Evolutionary conservation across 148 eudicot species (phyloP).

Genomic region (Cornus suecica): DNA sequence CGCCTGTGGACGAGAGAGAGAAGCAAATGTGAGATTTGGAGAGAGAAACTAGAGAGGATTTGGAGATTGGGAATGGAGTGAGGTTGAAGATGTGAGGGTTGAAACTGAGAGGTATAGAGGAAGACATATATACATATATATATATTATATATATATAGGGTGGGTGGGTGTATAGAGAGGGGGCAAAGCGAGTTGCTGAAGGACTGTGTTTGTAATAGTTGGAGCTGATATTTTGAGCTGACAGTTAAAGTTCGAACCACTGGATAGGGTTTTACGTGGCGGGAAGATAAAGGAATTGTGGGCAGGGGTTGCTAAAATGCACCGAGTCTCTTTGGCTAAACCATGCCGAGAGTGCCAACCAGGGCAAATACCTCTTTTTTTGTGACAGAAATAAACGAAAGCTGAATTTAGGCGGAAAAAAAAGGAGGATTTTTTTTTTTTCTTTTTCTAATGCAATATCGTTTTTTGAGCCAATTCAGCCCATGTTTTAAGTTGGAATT

Average conservation of each 20-base stretch:
- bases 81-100: slow-evolving; percentile 4
- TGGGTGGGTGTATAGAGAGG: slow-evolving; percentile 9
- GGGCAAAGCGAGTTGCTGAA: neutral
- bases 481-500: too few species aligned
- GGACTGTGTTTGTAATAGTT: neutral
- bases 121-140: slow-evolving; percentile 7
- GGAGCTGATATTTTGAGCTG: neutral
- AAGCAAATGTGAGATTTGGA: slow-evolving; percentile 28
- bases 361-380: too few species aligned
- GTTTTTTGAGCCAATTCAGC: too few species aligned
- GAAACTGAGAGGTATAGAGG: slow-evolving; percentile 18
- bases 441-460: too few species aligned
- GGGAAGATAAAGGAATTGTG: slow-evolving; percentile 1
- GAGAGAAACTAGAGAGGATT: neutral
- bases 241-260: slow-evolving; percentile 9
- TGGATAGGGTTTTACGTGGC: slow-evolving; percentile 5
- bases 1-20: slow-evolving; percentile 15
- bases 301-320: neutral
- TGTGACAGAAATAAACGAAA: too few species aligned
- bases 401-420: too few species aligned
- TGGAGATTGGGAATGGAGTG: slow-evolving; percentile 12
- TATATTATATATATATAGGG: too few species aligned
- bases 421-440: too few species aligned
- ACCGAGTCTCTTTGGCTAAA: neutral
- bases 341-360: too few species aligned